Base-by-base conservation (phyloP, 805 yeast genomes). In the Hanseniaspora pseudoguilliermondii region DNA sequence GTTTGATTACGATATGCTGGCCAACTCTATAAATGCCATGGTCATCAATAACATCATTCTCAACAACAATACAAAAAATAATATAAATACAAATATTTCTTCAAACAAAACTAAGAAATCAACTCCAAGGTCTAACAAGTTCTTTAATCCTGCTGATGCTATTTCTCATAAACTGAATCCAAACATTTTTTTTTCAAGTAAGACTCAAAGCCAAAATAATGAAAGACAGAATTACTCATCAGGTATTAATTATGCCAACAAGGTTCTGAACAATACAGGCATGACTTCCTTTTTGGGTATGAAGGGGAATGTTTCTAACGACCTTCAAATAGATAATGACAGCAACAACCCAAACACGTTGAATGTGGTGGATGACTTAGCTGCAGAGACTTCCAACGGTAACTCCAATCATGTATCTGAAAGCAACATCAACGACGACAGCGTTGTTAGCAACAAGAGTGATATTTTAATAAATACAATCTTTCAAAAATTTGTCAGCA, bases 401-500 rank as follows among this genome's bases (percentile, higher is more conserved):
- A 25, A 25, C 23, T 15, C 18, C 35, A 25, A 16, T 16, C 9
- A n/a, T 18, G 32, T 20, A 2, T 13, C 51, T 18, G 35, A 29
- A n/a, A 35, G 16, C n/a, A 46, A 46, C 15, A 36, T 36, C n/a
- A 46, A 46, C 5, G 39, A 46, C 35, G 49, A 46, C 5, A 46
- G 10, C n/a, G 35, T 34, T 2, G 49, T 46, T 18, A 34, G 38
- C 39, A 46, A 46, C 23, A 46, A 46, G 35, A 46, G 49, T 34
- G 70, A 53, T 46, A 25, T 38, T 16, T 25, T 72, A 3, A 67
- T 73, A 15, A 67, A 68, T 52, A 61, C 64, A 41, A 72, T 72
- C 18, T 73, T 73, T 57, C 65, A 64, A 52, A 68, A 68, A 41
- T 61, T 73, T 52, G 69, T 69, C 59, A 70, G 74, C 53, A 60